phyloP scores from a whole-genome alignment of 352 stramenopile species.

The Thalassiosira exigua region DNA sequence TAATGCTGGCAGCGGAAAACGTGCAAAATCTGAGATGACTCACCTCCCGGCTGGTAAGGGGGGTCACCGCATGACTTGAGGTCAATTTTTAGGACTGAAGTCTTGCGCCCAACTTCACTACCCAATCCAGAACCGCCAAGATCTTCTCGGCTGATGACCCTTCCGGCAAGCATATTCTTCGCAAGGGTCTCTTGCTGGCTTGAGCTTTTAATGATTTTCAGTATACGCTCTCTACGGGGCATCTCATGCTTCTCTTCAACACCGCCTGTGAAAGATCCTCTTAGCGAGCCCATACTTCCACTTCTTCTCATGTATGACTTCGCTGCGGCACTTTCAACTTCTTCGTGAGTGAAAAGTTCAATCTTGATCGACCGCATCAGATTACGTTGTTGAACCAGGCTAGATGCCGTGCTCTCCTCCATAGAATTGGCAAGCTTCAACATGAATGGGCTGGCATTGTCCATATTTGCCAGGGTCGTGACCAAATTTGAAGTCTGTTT shows the following conservation, averaged over 20 bases:
- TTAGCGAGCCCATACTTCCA: neutral
- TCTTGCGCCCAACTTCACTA: slow-evolving; percentile 18
- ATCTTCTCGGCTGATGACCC: slow-evolving; percentile 24
- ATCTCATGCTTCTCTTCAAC: slow-evolving; percentile 4
- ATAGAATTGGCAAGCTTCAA: slow-evolving; percentile 2
- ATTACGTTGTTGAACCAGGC: neutral
- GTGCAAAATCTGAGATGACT: neutral
- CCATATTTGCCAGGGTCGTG: neutral
- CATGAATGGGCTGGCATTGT: neutral
- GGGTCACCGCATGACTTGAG: slow-evolving; percentile 32
- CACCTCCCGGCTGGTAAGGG: slow-evolving; percentile 42
- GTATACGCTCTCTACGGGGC: slow-evolving; percentile 17
- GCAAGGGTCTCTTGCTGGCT: slow-evolving; percentile 2
- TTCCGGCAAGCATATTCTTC: slow-evolving; percentile 26
- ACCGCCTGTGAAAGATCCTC: neutral
- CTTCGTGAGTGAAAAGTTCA: slow-evolving; percentile 30
- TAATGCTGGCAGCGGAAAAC: too few species aligned
- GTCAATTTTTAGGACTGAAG: slow-evolving; percentile 35
- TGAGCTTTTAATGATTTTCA: slow-evolving; percentile 28
- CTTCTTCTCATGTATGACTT: slow-evolving; percentile 30
- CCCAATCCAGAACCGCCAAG: slow-evolving; percentile 9
- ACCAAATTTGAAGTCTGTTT: slow-evolving; percentile 27
- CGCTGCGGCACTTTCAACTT: slow-evolving; percentile 34
- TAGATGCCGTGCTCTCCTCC: neutral
- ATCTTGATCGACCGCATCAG: slow-evolving; percentile 11